phyloP scores from a whole-genome alignment of 805 yeast genomes.

The Candida hungchunana region DNA sequence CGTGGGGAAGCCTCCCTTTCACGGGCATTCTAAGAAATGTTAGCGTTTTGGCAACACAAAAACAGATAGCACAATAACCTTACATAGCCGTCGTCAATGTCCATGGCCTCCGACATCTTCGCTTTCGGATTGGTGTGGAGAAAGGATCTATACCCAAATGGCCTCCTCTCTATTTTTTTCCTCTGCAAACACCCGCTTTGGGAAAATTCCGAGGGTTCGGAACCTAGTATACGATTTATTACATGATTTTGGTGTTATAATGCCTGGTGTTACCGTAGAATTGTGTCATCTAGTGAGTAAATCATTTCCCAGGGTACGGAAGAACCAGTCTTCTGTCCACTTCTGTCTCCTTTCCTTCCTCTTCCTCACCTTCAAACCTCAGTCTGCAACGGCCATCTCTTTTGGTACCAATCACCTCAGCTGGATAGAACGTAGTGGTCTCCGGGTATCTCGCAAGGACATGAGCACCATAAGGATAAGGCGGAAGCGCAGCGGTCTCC shows the following conservation, averaged over 20 bases:
- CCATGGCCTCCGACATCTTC: slow-evolving; percentile 55
- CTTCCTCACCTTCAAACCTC: slow-evolving; percentile 95
- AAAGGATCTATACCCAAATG: too few relatives aligned
- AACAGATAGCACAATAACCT: neutral
- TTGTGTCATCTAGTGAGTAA: too few relatives aligned
- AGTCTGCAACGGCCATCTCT: slow-evolving; percentile 74
- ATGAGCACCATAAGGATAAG: slow-evolving; percentile 69
- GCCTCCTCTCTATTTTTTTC: neutral
- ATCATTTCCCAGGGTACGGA: slow-evolving; percentile 51
- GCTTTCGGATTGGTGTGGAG: too few relatives aligned
- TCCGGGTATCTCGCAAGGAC: slow-evolving; percentile 96
- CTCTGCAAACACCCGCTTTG: neutral
- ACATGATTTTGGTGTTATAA: too few relatives aligned
- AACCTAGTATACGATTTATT: too few relatives aligned
- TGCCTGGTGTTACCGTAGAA: too few relatives aligned
- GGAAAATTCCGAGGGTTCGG: neutral
- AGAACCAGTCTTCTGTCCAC: slow-evolving; percentile 82
- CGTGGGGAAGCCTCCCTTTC: slow-evolving; percentile 29
- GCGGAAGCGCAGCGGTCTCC: slow-evolving; percentile 37
- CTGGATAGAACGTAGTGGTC: slow-evolving; percentile 94
- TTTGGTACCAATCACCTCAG: slow-evolving; percentile 77
- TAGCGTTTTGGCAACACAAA: neutral
- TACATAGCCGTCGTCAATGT: slow-evolving; percentile 38
- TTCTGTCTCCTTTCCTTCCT: slow-evolving; percentile 90
- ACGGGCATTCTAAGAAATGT: slow-evolving; percentile 19